phyloP scores from a whole-genome alignment of 768 basidiomycete genomes.

The Mycena epipterygia region DNA sequence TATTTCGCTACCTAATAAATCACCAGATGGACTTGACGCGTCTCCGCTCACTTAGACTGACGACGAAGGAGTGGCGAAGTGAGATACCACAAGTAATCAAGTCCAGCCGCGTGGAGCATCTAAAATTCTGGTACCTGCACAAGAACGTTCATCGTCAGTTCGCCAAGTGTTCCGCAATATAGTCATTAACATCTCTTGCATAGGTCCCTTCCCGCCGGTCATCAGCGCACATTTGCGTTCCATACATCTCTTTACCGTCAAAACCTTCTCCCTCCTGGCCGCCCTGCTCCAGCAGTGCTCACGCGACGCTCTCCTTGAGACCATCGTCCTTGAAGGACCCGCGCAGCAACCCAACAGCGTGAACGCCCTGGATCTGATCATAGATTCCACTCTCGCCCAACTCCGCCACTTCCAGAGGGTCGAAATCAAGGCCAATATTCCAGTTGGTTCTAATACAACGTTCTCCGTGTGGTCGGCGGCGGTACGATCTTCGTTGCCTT shows the following conservation, averaged over 20 bases:
- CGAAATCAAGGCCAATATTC: too few relatives aligned
- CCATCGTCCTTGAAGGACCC: background rate
- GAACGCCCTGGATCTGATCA: too few relatives aligned
- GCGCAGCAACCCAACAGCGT: too few relatives aligned
- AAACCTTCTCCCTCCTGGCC: background rate
- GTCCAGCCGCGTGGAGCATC: background rate
- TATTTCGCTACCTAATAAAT: background rate
- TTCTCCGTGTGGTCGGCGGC: background rate
- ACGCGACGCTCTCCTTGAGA: background rate
- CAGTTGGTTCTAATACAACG: too few relatives aligned
- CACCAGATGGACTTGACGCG: background rate
- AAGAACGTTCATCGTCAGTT: background rate
- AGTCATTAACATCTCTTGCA: background rate
- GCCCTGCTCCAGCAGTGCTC: background rate
- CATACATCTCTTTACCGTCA: background rate
- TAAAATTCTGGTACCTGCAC: background rate
- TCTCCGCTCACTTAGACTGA: background rate
- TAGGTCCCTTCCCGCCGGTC: background rate
- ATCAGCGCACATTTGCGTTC: conserved; percentile 1
- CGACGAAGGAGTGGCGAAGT: background rate
- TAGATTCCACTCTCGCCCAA: too few relatives aligned
- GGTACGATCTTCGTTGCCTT: background rate
- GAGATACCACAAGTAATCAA: background rate
- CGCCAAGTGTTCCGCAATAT: background rate
- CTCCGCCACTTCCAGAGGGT: too few relatives aligned